Conservation (phyloP, 352 stramenopile species). For the Phytophthora kernoviae region DNA sequence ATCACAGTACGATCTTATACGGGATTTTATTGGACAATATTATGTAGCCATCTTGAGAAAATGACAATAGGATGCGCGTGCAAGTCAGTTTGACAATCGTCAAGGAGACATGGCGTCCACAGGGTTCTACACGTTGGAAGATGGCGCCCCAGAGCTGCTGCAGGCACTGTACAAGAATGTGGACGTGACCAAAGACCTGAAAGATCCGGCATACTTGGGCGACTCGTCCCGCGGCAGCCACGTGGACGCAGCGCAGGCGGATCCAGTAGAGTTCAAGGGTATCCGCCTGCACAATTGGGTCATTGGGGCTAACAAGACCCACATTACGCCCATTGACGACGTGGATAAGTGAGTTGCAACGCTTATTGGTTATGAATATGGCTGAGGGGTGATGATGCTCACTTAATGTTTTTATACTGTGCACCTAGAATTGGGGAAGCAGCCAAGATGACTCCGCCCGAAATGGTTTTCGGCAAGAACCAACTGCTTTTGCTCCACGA, state of each 20-base stretch:
- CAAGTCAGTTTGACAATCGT: slow-evolving; percentile 1
- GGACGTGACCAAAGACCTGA: not conserved
- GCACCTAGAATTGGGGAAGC: slow-evolving; percentile 53
- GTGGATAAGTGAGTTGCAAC: slow-evolving; percentile 56
- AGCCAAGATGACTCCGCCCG: slow-evolving; percentile 73
- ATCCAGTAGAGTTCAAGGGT: slow-evolving; percentile 72
- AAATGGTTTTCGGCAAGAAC: slow-evolving; percentile 90
- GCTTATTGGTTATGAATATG: not conserved
- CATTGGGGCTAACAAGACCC: slow-evolving; percentile 81
- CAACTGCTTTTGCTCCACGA: slow-evolving; percentile 80
- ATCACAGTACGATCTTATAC: not conserved
- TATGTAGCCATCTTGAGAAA: slow-evolving; percentile 12
- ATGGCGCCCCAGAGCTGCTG: slow-evolving; percentile 56
- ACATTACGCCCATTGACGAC: slow-evolving; percentile 79
- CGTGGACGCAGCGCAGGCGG: slow-evolving; percentile 43
- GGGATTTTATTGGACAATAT: not conserved
- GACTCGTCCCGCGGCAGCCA: slow-evolving; percentile 51
- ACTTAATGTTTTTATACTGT: slow-evolving; percentile 11
- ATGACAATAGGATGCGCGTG: not conserved
- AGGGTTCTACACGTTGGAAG: slow-evolving; percentile 63
- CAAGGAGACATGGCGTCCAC: slow-evolving; percentile 24
- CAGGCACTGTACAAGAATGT: slow-evolving; percentile 41
- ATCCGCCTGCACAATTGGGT: slow-evolving; percentile 68
- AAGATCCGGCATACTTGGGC: slow-evolving; percentile 41
- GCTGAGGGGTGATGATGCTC: too few relatives aligned